Percentiles rank a stretch among this genome's conserved stretches.
Evolutionary conservation across 768 basidiomycete species (phyloP).

Genomic region (Mycena rebaudengoi): DNA sequence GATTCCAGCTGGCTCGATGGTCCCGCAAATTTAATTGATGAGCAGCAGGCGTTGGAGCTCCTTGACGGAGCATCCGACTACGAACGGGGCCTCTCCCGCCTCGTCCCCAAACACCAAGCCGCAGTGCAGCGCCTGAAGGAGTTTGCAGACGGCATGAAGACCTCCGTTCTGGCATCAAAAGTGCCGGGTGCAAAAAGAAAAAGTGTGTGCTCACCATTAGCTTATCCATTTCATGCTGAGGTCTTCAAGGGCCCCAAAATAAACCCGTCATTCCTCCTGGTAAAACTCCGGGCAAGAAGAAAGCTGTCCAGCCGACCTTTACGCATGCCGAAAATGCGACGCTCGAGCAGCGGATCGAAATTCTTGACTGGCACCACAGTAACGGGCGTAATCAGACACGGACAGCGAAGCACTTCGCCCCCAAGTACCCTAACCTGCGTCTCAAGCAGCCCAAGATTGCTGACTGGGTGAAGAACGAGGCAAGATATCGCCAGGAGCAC

Average conservation of each 20-base stretch:
- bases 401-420: slow-evolving; percentile 41
- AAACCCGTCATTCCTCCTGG: slow-evolving; percentile 11
- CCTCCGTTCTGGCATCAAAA: neutral
- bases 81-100: slow-evolving; percentile 21
- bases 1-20: neutral
- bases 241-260: neutral
- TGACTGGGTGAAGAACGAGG: slow-evolving; percentile 40
- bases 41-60: slow-evolving; percentile 21
- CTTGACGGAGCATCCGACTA: slow-evolving; percentile 32
- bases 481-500: slow-evolving; percentile 25
- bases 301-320: slow-evolving; percentile 13
- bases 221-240: neutral
- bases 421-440: slow-evolving; percentile 41
- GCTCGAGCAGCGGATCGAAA: slow-evolving; percentile 42
- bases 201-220: neutral
- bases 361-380: slow-evolving; percentile 45
- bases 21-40: neutral
- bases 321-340: slow-evolving; percentile 42
- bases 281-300: slow-evolving; percentile 16
- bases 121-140: slow-evolving; percentile 10
- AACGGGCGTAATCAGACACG: slow-evolving; percentile 41
- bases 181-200: slow-evolving; percentile 2
- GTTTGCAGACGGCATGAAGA: slow-evolving; percentile 4
- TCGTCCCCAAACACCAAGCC: neutral
- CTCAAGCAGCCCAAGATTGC: slow-evolving; percentile 44